Conservation (phyloP, 1,284 basidiomycete species). For the Tausonia pullulans region DNA sequence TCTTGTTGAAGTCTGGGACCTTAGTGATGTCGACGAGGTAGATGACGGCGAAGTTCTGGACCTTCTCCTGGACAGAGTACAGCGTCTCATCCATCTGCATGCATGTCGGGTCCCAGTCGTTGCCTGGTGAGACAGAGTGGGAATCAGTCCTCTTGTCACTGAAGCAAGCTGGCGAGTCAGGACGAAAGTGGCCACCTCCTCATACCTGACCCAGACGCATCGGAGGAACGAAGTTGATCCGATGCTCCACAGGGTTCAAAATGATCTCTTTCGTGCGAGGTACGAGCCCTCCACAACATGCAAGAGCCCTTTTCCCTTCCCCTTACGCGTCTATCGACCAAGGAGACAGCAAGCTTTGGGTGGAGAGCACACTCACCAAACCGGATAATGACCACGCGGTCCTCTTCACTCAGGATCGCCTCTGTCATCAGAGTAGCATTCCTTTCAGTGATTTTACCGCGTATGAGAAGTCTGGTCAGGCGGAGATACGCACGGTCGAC, state of each 20-base stretch:
- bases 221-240: too few species aligned
- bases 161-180: background rate
- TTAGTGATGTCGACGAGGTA: slow-evolving; percentile 93
- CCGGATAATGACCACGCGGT: slow-evolving; percentile 85
- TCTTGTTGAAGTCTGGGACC: slow-evolving; percentile 99
- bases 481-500: slow-evolving; percentile 51
- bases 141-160: too few species aligned
- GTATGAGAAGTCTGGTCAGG: background rate
- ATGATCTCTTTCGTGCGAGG: too few species aligned
- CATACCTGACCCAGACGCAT: too few species aligned
- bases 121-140: background rate
- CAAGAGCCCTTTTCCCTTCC: too few species aligned
- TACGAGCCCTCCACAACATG: too few species aligned
- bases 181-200: background rate
- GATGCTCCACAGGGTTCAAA: too few species aligned
- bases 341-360: too few species aligned
- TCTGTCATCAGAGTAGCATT: slow-evolving; percentile 30
- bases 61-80: slow-evolving; percentile 82
- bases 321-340: too few species aligned
- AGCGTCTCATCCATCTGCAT: slow-evolving; percentile 99
- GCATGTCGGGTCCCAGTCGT: slow-evolving; percentile 89
- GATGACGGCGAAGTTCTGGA: slow-evolving; percentile 96
- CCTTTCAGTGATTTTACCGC: background rate
- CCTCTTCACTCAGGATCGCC: slow-evolving; percentile 95
- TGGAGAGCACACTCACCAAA: slow-evolving; percentile 53